Percentiles rank a stretch among this genome's conserved stretches.
Conservation (phyloP, 2,329 filamentous ascomycete genomes). For the Didymella pomorum region DNA sequence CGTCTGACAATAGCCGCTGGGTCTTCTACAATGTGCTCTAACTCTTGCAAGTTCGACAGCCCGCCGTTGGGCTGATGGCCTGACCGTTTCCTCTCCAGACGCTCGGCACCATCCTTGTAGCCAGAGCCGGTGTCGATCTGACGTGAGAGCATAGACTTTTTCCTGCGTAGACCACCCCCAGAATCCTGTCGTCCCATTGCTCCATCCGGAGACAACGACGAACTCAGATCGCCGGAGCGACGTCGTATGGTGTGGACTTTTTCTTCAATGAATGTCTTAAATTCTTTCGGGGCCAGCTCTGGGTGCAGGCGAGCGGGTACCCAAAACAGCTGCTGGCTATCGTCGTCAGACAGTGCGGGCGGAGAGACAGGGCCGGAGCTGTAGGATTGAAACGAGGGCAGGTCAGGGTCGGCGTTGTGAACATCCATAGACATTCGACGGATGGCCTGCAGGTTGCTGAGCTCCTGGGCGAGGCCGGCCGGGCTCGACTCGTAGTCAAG, state of each 20-base stretch:
- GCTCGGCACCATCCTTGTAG: slow-evolving; percentile 85
- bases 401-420: slow-evolving; percentile 72
- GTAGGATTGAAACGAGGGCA: slow-evolving; percentile 72
- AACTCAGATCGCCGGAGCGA: slow-evolving; percentile 73
- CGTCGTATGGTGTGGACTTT: slow-evolving; percentile 89
- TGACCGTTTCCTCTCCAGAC: slow-evolving; percentile 77
- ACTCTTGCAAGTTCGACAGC: slow-evolving; percentile 65
- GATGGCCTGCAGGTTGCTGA: slow-evolving; percentile 90
- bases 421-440: slow-evolving; percentile 96
- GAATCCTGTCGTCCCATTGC: slow-evolving; percentile 62
- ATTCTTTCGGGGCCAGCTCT: slow-evolving; percentile 92
- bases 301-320: slow-evolving; percentile 94
- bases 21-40: slow-evolving; percentile 86
- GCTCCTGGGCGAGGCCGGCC: slow-evolving; percentile 86
- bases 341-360: slow-evolving; percentile 74
- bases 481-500: slow-evolving; percentile 90
- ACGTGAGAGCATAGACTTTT: slow-evolving; percentile 94
- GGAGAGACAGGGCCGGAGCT: slow-evolving; percentile 74
- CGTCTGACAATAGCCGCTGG: slow-evolving; percentile 75
- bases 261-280: slow-evolving; percentile 95
- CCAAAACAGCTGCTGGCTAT: slow-evolving; percentile 90
- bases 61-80: slow-evolving; percentile 59
- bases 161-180: slow-evolving; percentile 73
- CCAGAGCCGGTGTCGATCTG: slow-evolving; percentile 82
- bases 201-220: slow-evolving; percentile 66